Conservation (phyloP, 2,329 filamentous ascomycete genomes). For the Phaeomoniella chlamydospora region DNA sequence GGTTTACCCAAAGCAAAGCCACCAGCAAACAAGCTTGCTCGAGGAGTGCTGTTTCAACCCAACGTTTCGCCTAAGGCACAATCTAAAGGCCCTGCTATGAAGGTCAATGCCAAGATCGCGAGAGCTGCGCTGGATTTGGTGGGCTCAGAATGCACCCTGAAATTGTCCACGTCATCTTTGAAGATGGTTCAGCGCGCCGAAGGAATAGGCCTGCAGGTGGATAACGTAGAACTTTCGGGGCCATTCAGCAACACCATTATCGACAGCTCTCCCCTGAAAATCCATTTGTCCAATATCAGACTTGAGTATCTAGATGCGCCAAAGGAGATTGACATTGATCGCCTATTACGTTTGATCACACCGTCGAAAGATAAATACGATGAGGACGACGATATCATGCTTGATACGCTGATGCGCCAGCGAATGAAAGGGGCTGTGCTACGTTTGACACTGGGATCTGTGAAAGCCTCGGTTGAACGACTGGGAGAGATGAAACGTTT, state of each 20-base stretch:
- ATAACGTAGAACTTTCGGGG: slow-evolving; percentile 59
- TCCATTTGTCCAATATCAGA: slow-evolving; percentile 51
- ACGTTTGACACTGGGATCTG: slow-evolving; percentile 49
- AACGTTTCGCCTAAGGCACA: background rate
- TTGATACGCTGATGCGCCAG: slow-evolving; percentile 80
- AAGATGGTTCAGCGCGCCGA: slow-evolving; percentile 66
- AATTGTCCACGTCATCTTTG: slow-evolving; percentile 63
- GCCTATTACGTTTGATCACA: slow-evolving; percentile 71
- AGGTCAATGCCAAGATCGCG: slow-evolving; percentile 63
- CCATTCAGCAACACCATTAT: slow-evolving; percentile 28
- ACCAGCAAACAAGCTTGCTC: slow-evolving; percentile 16
- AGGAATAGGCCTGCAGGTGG: slow-evolving; percentile 58
- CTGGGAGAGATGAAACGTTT: slow-evolving; percentile 53
- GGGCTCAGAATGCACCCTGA: slow-evolving; percentile 61
- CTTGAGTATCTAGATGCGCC: slow-evolving; percentile 61
- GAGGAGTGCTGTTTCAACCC: slow-evolving; percentile 42
- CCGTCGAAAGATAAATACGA: slow-evolving; percentile 86
- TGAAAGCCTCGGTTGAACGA: slow-evolving; percentile 49
- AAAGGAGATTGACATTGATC: slow-evolving; percentile 65
- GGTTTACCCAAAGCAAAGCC: slow-evolving; percentile 15
- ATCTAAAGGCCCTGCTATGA: slow-evolving; percentile 24
- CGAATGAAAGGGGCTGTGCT: slow-evolving; percentile 74
- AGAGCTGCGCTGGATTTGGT: slow-evolving; percentile 64
- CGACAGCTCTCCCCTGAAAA: slow-evolving; percentile 44
- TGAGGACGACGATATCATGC: slow-evolving; percentile 81